A percentile compares a stretch with the other conserved stretches of the same genome.
Conservation (phyloP, 2,329 filamentous ascomycete genomes). For the Cadophora luteo-olivacea region DNA sequence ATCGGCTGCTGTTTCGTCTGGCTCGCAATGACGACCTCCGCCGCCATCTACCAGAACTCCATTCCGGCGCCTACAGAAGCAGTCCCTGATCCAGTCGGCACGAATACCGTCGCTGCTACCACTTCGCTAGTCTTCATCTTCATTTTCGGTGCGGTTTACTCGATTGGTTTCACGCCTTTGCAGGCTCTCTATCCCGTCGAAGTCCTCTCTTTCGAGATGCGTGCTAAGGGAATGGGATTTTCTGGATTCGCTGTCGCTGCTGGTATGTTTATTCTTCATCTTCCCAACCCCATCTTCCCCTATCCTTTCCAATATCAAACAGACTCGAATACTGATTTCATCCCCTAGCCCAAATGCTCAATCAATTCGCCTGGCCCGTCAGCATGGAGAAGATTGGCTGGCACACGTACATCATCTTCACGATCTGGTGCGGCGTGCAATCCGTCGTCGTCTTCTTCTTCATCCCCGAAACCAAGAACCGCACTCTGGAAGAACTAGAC, state of each 20-base stretch:
- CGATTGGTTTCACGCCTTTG: constrained; percentile 53
- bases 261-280: constrained; percentile 28
- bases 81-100: constrained; percentile 26
- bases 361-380: constrained; percentile 54
- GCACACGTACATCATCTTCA: constrained; percentile 61
- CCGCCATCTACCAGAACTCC: constrained; percentile 39
- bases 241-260: constrained; percentile 50
- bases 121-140: constrained; percentile 60
- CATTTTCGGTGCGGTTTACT: constrained; percentile 60
- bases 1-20: constrained; percentile 56
- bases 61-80: constrained; percentile 30
- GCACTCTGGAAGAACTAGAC: constrained; percentile 59
- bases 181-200: constrained; percentile 59
- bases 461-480: constrained; percentile 56
- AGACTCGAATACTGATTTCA: not conserved
- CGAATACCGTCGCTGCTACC: constrained; percentile 43
- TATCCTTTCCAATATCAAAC: not conserved
- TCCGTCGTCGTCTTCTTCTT: constrained; percentile 54
- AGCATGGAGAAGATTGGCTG: constrained; percentile 57
- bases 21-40: constrained; percentile 55
- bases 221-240: constrained; percentile 62
- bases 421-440: constrained; percentile 52
- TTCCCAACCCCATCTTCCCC: not conserved
- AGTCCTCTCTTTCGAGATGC: constrained; percentile 58
- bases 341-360: constrained; percentile 48